These are phyloP conservation scores for Zygosaccharomyces pseudobailii DNA, from an alignment of 1,139 yeast species.

Conservation along the genomic window DNA sequence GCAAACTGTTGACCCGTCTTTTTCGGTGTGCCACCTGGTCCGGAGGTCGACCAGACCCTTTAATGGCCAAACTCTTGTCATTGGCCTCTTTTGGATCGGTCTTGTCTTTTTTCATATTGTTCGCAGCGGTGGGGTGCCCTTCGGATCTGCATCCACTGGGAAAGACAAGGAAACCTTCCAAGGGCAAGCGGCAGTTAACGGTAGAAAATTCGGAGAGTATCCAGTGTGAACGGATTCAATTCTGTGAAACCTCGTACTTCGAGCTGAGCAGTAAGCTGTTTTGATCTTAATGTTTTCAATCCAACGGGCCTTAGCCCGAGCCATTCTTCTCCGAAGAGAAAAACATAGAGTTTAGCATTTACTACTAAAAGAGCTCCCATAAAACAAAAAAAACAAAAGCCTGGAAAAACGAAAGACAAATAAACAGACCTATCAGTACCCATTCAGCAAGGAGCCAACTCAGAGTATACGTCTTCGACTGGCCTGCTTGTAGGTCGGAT, in stretches of 20 bases:
- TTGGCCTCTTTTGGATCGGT: not conserved
- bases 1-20: constrained; percentile 5
- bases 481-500: not conserved
- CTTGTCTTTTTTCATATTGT: constrained; percentile 8
- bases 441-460: too few relatives aligned
- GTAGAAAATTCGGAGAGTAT: too few relatives aligned
- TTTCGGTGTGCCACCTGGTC: not conserved
- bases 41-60: not conserved
- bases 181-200: not conserved
- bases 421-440: not conserved
- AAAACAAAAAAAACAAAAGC: too few relatives aligned
- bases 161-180: not conserved
- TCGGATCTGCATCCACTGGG: not conserved
- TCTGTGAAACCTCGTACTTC: too few relatives aligned
- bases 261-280: too few relatives aligned
- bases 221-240: too few relatives aligned
- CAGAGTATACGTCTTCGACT: too few relatives aligned
- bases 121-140: not conserved
- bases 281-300: too few relatives aligned
- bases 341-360: too few relatives aligned
- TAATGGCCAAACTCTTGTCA: not conserved
- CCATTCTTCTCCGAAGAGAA: too few relatives aligned
- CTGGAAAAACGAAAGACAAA: not conserved
- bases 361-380: too few relatives aligned
- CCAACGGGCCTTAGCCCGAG: too few relatives aligned